Evolutionary conservation across 2,329 filamentous ascomycete genomes (phyloP), one percentile per base, ranked within the genome.

Genomic region (Dothiorella sarmentorum): DNA sequence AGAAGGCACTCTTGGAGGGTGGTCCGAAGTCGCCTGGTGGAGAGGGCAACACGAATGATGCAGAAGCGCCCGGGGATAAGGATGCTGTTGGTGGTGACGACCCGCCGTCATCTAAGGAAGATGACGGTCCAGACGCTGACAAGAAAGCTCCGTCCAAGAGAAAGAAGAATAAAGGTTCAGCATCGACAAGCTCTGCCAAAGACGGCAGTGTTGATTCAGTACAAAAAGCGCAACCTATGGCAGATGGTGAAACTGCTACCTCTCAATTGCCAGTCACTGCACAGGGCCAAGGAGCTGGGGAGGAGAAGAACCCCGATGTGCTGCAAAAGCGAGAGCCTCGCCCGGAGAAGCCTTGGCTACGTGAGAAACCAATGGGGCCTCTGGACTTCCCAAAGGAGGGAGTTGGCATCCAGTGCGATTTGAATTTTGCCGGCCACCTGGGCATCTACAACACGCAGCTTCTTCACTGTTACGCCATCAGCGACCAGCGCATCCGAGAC

Each of bases 341-440:
- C 24, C 44, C 59, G 2, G 69, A 70, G 26, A 72, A 66, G 45
- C 57, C 64, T 7, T 80, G 78, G 78, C 67, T 69, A 1, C 74
- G 78, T 18, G 78, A 80, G 61, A 78, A 76, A 59, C 71, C 71
- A 18, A 68, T 72, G 10, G 78, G 78, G 0, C 77, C 77, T 10
- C 81, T 95, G 2, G 90, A 94, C 70, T 93, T 93, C 60, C 89
- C 89, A 5, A 90, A 90, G 67, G 77, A 78, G 7, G 87, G 86
- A 3, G 83, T 88, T 26, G 91, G 91, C n/a, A 89, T 93, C 13
- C 89, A 92, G 69, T 94, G 90, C 69, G 91, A 96, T 69, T 90
- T 97, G 78, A 96, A 96, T 72, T 96, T 96, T 69, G 88, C 88
- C 1, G 91, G 91, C 17, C 85, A 89, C 43, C 82, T 96, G 3